Base-by-base conservation (phyloP, 371 early-diverging fungal species). In the Rhizopus stolonifer region DNA sequence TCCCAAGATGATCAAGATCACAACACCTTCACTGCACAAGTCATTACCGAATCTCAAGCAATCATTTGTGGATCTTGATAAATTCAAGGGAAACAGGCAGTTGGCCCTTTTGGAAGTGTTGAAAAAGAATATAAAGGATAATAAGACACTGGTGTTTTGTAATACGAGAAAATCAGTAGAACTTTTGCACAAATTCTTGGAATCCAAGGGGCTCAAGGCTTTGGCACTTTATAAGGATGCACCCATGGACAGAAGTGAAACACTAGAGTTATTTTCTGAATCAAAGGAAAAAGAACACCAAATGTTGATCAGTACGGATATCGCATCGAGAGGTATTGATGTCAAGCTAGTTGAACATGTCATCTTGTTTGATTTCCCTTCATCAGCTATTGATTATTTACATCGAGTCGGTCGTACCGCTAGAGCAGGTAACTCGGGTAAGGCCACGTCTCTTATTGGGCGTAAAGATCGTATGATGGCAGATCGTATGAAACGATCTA, bases 351-450 rank as follows among this genome's bases (percentile, higher is more conserved):
- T 96, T 17, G 86, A 90, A 36, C 93, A 96, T 70, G 96, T 99
- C 19, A 78, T 99, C 14, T 66, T 96, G 50, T 98, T 89, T 65
- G 98, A 99, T 54, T 92, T 98, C 64, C 99, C 99, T 2, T 85
- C 88, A 9, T 91, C 88, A 3, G 87, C 88, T 1, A 87, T 96
- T 17, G 94, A 96, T 67, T 99, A 95, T 68, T 62, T 98, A 45
- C 99, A 99, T 71, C 85, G 99, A n/a, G 87, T 91, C 0, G 99
- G 99, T 0, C 74, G 99, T 25, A 98, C 99, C 0, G 99, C 94
- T 3, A 79, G 98, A 38, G 90, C 88, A 1, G 96, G 97, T 3
- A 77, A 81, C 11, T 69, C 69, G 9, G 99, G 99, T 10, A 84
- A 90, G 45, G 92, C 94, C 4, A 92, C 94, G 8, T 82, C 86